Evolutionary conservation across 805 yeast genomes (phyloP).

Genomic region (Wilhelminamyces savonicus): DNA sequence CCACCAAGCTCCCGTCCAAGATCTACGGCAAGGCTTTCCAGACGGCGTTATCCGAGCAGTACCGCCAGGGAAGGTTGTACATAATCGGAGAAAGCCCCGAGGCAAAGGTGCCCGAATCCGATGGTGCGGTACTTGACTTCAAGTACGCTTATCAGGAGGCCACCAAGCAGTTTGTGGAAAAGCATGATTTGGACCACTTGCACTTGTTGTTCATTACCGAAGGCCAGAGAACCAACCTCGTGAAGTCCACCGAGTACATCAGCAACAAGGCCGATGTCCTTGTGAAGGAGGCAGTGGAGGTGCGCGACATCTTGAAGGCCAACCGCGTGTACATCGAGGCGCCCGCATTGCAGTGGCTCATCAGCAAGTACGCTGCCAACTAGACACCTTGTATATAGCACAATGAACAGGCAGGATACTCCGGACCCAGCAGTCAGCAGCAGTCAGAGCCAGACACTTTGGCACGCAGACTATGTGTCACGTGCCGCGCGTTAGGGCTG

Average conservation of each 20-base stretch:
- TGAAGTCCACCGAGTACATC: constrained; percentile 48
- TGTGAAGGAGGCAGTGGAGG: constrained; percentile 72
- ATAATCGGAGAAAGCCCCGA: constrained; percentile 51
- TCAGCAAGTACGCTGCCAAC: constrained; percentile 21
- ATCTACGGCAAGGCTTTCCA: constrained; percentile 72
- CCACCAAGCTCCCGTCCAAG: constrained; percentile 68
- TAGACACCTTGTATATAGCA: constrained; percentile 1
- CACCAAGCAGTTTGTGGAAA: constrained; percentile 42
- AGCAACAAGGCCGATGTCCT: constrained; percentile 56
- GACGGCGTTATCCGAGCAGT: constrained; percentile 76
- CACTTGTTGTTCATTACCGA: constrained; percentile 65
- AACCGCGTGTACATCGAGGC: constrained; percentile 68
- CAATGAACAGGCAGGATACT: constrained; percentile 9
- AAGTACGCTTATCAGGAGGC: constrained; percentile 37
- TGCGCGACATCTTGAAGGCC: constrained; percentile 78
- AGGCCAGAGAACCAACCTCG: constrained; percentile 53
- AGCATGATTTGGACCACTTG: constrained; percentile 44
- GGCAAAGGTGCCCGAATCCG: constrained; percentile 9
- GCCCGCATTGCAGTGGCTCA: constrained; percentile 60
- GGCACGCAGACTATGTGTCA: constrained; percentile 3
- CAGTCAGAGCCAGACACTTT: too few relatives aligned
- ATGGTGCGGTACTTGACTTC: constrained; percentile 25
- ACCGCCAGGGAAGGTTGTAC: constrained; percentile 64
- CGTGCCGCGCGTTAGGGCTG: constrained; percentile 6
- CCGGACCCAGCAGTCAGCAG: too few relatives aligned